Evolutionary conservation across 1,139 yeast genomes (phyloP), one percentile per base, ranked within the genome.

Genomic region (Geotrichum histeridarum): DNA sequence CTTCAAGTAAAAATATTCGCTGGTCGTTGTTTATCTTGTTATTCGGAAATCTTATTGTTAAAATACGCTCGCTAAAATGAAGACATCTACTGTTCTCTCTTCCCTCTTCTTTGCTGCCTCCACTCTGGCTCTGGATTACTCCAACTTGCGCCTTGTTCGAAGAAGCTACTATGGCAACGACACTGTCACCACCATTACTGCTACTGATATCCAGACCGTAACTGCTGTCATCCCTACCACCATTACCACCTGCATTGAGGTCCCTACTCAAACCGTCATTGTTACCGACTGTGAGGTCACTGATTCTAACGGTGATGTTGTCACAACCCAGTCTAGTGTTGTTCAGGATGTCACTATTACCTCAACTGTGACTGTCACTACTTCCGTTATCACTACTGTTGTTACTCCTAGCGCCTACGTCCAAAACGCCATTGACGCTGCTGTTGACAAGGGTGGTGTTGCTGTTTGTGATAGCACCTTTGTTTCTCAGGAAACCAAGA

Each of bases 391-490:
- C 32, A 42, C 35, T 33, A 47, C 42, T 11, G 18, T 51, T 30
- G 17, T 35, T 11, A 51, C 51, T 9, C 51, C 51, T 6, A 15
- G 48, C 12, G 31, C 27, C 7, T 35, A 51, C 17, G 48, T 39
- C 11, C 51, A 51, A 15, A 32, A 17, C 15, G 47, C 42, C 27
- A 42, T 51, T 37, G 42, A 47, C 48, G 30, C 46, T 31, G 54
- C 37, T 15, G 42, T 51, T 32, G 39, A 17, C 38, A 46, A 51
- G 27, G 48, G 45, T 11, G 54, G 54, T 47, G 42, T 36, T 42
- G 54, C 41, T 31, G 31, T 41, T 18, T 44, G 42, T 31, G 47
- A 33, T 17, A 45, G 42, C 41, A 35, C 45, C 17, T 44, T 47
- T 22, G 51, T 51, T 18, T 39, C 50, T 22, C 37, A 14, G 11